A percentile compares a stretch with the other conserved stretches of the same genome.
Evolutionary conservation across 306 rosid genomes (phyloP).

Genomic region (Albizia julibrissin): DNA sequence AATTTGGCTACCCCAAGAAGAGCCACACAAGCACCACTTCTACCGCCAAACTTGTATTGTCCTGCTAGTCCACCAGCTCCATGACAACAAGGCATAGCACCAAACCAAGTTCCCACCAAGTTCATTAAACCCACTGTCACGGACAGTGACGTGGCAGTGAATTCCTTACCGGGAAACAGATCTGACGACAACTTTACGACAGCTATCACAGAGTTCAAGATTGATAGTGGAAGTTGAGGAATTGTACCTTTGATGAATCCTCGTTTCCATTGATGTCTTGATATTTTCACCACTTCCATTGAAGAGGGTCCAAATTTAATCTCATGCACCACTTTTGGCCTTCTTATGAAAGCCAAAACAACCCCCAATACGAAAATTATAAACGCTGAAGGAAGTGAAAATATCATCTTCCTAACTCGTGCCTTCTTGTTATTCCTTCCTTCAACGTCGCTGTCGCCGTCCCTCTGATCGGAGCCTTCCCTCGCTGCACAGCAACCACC

Average conservation of each 20-base stretch:
- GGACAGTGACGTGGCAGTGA: slow-evolving; percentile 67
- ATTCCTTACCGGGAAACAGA: slow-evolving; percentile 62
- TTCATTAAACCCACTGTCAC: slow-evolving; percentile 87
- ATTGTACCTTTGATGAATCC: slow-evolving; percentile 78
- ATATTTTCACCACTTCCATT: slow-evolving; percentile 47
- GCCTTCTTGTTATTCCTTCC: neutral
- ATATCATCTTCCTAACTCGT: slow-evolving; percentile 38
- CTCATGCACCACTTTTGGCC: slow-evolving; percentile 54
- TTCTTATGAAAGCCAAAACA: slow-evolving; percentile 56
- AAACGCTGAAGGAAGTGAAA: slow-evolving; percentile 72
- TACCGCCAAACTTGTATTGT: slow-evolving; percentile 80
- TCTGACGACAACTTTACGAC: slow-evolving; percentile 67
- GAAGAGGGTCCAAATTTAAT: slow-evolving; percentile 70
- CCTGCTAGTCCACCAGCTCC: slow-evolving; percentile 90
- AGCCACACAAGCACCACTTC: slow-evolving; percentile 87
- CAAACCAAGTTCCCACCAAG: slow-evolving; percentile 78
- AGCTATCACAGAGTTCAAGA: slow-evolving; percentile 72
- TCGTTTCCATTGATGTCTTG: slow-evolving; percentile 62
- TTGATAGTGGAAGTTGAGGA: slow-evolving; percentile 77
- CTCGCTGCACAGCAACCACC: slow-evolving; percentile 2
- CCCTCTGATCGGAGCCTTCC: neutral
- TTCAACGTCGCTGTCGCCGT: neutral
- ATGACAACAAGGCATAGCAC: slow-evolving; percentile 79
- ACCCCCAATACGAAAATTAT: slow-evolving; percentile 59
- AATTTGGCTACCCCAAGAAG: slow-evolving; percentile 65